Conservation (phyloP, 495 filamentous ascomycete genomes). For the Hyaloscypha hepaticicola region DNA sequence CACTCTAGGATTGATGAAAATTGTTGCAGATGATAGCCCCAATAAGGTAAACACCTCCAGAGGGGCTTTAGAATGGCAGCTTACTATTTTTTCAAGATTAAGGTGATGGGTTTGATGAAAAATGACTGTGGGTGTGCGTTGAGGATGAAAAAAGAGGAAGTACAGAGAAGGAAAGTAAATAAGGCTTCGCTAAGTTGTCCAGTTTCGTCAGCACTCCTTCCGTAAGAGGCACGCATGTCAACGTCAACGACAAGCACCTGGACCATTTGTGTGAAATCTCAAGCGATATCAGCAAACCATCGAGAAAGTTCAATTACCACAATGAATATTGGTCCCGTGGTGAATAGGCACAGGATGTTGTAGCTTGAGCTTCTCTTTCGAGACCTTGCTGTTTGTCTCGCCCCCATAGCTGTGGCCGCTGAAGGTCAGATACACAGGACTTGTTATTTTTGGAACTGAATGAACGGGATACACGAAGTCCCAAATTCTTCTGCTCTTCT, state of each 20-base stretch:
- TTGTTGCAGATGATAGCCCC: background rate
- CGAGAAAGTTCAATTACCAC: no score
- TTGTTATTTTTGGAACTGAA: no score
- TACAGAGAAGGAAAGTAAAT: conserved; percentile 1
- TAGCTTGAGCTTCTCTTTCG: no score
- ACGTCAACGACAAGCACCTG: background rate
- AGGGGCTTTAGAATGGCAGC: background rate
- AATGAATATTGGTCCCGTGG: no score
- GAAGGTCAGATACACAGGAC: no score
- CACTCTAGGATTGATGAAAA: background rate
- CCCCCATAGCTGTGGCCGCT: no score
- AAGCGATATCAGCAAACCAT: no score
- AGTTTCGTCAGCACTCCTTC: background rate
- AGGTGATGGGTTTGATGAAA: background rate
- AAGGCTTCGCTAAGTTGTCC: background rate
- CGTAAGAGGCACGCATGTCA: background rate
- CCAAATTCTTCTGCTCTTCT: no score
- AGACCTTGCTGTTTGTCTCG: no score
- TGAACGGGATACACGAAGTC: no score
- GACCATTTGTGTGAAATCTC: no score
- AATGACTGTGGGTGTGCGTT: background rate
- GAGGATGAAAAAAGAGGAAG: background rate
- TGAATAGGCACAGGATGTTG: no score
- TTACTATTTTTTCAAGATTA: background rate
- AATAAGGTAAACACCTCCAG: background rate